phyloP scores from a whole-genome alignment of 2,329 filamentous ascomycete species.

The Calycina marina region DNA sequence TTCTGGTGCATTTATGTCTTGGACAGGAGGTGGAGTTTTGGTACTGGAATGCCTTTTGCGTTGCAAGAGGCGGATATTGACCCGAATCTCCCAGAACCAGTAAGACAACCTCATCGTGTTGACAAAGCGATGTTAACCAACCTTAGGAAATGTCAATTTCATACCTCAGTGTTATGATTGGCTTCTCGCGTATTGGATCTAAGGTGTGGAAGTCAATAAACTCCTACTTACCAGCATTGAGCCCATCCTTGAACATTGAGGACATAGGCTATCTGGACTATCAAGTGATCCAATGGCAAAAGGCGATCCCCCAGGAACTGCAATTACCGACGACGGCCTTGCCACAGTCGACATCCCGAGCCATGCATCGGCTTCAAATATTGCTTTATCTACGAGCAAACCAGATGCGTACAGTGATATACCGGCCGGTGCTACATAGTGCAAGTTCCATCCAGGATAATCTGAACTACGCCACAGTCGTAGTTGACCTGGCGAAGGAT shows the following conservation, averaged over 20 bases:
- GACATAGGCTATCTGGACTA: slow-evolving; percentile 72
- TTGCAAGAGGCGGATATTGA: slow-evolving; percentile 80
- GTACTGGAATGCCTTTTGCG: slow-evolving; percentile 76
- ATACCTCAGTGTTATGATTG: slow-evolving; percentile 73
- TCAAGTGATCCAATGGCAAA: slow-evolving; percentile 79
- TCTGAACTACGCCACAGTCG: slow-evolving; percentile 55
- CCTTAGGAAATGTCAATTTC: slow-evolving; percentile 27
- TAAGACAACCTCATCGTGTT: slow-evolving; percentile 29
- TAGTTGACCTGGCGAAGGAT: slow-evolving; percentile 61
- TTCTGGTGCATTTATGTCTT: slow-evolving; percentile 84
- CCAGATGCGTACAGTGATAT: slow-evolving; percentile 80
- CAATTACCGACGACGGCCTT: slow-evolving; percentile 35
- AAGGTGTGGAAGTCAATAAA: slow-evolving; percentile 71
- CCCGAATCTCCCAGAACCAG: slow-evolving; percentile 61
- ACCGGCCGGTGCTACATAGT: slow-evolving; percentile 75
- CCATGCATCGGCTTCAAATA: slow-evolving; percentile 58
- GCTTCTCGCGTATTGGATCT: slow-evolving; percentile 68
- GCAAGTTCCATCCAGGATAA: slow-evolving; percentile 71
- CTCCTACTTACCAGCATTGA: slow-evolving; percentile 11
- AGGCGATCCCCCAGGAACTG: slow-evolving; percentile 49
- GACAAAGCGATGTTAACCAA: slow-evolving; percentile 6
- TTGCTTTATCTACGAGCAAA: slow-evolving; percentile 78
- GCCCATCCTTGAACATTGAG: slow-evolving; percentile 32
- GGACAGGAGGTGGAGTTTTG: slow-evolving; percentile 78
- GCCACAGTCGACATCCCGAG: slow-evolving; percentile 24